Evolutionary conservation across 1,284 basidiomycete genomes (phyloP).

Genomic region (Cystobasidium slooffiae): DNA sequence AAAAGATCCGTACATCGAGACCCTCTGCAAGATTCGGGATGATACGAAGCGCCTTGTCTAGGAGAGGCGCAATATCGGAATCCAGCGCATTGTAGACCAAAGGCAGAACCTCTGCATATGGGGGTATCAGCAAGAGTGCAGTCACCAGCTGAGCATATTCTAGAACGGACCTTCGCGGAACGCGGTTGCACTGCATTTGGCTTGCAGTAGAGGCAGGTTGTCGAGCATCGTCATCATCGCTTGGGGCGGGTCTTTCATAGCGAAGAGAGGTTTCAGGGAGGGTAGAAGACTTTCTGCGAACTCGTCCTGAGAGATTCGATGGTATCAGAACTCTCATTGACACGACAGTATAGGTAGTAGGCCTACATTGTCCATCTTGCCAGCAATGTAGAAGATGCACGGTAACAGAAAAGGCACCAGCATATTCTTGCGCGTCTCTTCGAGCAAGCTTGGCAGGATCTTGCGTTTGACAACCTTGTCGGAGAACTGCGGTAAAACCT

Average conservation of each 20-base stretch:
- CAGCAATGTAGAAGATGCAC: conserved; percentile 91
- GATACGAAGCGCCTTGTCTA: conserved; percentile 83
- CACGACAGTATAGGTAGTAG: background rate
- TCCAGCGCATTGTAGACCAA: conserved; percentile 94
- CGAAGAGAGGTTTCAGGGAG: conserved; percentile 86
- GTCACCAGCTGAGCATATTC: background rate
- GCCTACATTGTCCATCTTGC: conserved; percentile 65
- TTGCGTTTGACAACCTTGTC: conserved; percentile 85
- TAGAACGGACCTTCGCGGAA: conserved; percentile 80
- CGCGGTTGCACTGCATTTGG: conserved; percentile 81
- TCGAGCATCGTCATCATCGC: conserved; percentile 86
- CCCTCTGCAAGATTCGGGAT: conserved; percentile 89
- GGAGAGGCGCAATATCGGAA: conserved; percentile 84
- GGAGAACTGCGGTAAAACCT: conserved; percentile 83
- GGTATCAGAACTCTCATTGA: background rate
- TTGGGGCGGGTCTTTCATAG: conserved; percentile 91
- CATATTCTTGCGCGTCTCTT: conserved; percentile 79
- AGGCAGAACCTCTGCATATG: conserved; percentile 79
- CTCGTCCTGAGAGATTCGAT: conserved; percentile 62
- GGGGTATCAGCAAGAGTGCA: conserved; percentile 8
- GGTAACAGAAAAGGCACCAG: conserved; percentile 95
- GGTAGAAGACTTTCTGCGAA: conserved; percentile 83
- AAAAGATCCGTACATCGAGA: conserved; percentile 64
- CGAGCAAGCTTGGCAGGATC: conserved; percentile 89
- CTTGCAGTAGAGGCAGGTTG: conserved; percentile 82